Conservation (phyloP, 208 protist species). For the Kentomonas sorsogonicus region DNA sequence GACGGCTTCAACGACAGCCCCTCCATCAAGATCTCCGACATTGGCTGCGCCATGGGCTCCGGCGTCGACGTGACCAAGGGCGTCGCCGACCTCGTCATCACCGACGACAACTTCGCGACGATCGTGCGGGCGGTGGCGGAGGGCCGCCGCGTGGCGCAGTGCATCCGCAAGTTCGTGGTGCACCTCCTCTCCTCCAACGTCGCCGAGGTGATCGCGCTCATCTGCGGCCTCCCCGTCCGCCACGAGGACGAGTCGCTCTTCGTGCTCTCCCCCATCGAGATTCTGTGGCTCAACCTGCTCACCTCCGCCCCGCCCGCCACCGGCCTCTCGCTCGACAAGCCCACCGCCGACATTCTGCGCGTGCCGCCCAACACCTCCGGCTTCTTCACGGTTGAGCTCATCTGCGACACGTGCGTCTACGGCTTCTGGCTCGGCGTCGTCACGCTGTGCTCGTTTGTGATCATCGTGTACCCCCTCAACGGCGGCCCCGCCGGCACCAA, state of each 20-base stretch:
- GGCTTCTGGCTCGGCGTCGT: conserved; percentile 71
- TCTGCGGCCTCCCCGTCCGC: conserved; percentile 78
- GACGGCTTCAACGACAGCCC: conserved; percentile 97
- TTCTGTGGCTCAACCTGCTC: conserved; percentile 91
- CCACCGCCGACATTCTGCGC: conserved; percentile 71
- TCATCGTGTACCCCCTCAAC: conserved; percentile 63
- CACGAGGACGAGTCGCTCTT: conserved; percentile 63
- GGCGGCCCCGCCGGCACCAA: conserved; percentile 42
- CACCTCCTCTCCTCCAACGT: conserved; percentile 88
- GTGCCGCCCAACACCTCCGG: conserved; percentile 68
- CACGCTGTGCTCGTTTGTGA: conserved; percentile 57
- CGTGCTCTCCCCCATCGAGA: conserved; percentile 87
- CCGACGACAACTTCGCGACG: conserved; percentile 98
- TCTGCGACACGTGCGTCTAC: conserved; percentile 77
- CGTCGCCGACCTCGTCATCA: conserved; percentile 91
- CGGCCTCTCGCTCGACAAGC: conserved; percentile 69
- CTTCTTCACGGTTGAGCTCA: conserved; percentile 82
- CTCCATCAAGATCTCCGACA: conserved; percentile 93
- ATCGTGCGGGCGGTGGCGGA: conserved; percentile 94
- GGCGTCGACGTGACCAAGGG: conserved; percentile 96
- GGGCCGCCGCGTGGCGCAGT: conserved; percentile 80
- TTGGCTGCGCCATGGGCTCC: conserved; percentile 96
- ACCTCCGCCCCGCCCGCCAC: conserved; percentile 74
- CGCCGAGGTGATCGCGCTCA: conserved; percentile 81
- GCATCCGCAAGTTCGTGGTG: conserved; percentile 88